Conservation (phyloP, 495 filamentous ascomycete species). For the Neurospora sp. region DNA sequence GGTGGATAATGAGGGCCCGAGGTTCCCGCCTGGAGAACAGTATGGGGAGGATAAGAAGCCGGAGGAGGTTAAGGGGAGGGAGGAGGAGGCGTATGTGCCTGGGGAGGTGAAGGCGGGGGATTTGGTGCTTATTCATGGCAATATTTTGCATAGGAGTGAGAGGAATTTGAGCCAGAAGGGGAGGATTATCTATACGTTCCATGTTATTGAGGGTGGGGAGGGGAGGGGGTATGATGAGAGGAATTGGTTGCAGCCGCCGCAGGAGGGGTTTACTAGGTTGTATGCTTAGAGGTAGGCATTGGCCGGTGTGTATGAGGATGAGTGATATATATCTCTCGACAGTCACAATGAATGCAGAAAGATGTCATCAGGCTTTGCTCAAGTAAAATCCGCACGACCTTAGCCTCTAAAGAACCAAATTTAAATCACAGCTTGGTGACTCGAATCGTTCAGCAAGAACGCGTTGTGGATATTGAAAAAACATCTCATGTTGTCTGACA, state of each 20-base stretch:
- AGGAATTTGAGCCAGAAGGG: conserved; percentile 75
- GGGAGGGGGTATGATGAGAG: conserved; percentile 63
- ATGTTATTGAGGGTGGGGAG: conserved; percentile 78
- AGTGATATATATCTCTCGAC: not conserved
- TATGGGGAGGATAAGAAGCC: conserved; percentile 24
- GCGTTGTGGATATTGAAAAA: not conserved
- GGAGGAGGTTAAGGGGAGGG: not conserved
- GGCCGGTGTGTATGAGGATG: not conserved
- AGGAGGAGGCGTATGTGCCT: conserved; percentile 46
- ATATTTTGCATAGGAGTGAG: conserved; percentile 93
- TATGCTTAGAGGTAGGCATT: conserved; percentile 21
- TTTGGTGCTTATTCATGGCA: conserved; percentile 91
- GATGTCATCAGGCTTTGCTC: not conserved
- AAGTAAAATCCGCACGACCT: not conserved
- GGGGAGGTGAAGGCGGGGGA: conserved; percentile 80
- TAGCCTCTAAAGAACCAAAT: not conserved
- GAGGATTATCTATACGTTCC: conserved; percentile 94
- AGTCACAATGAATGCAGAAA: not conserved
- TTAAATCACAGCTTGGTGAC: not conserved
- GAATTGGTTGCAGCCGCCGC: conserved; percentile 89
- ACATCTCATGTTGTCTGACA: not conserved
- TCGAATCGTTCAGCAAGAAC: not conserved
- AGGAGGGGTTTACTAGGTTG: conserved; percentile 64
- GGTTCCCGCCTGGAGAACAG: conserved; percentile 34
- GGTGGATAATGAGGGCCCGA: conserved; percentile 32